Base-by-base conservation (phyloP, 306 rosid genomes). In the Citrullus amarus region DNA sequence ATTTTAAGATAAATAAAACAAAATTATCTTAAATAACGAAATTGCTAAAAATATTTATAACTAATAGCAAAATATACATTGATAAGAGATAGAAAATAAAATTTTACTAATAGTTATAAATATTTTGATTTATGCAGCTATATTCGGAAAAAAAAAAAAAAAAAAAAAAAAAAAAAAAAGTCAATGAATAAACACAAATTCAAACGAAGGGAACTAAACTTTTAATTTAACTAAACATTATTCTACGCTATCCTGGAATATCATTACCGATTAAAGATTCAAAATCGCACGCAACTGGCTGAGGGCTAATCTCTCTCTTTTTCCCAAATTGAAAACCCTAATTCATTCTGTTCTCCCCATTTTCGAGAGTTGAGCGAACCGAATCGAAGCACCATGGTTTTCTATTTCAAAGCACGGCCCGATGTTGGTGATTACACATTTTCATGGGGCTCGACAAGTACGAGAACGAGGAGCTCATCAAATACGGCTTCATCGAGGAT, bases 381-480 rank as follows among this genome's bases (percentile, higher is more conserved):
- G 5, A 53, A 74, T 70, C 76, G 57, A 46, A 74, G 58, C 70
- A 56, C 85, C 73, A 96, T 96, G 99, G 99, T 96, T 44, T 91
- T 90, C 91, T 93, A 93, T 93, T 96, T 96, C 93, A 92, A 96
- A 84, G 96, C 99, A 9, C 98, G 99, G 69, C 90, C 98, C 0
- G 99, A 96, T 84, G 90, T 81, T 9, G 99, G 99, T 51, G 99
- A 96, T 83, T 96, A 68, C 90, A 88, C 94, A 93, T 96, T 83
- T 92, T 96, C 93, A 96, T 96, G 99, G 99, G 99, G 1, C 99
- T 93, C 69, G 99, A 96, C 88, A 96, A 96, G 86, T 79, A 28
- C 87, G 99, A 96, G 93, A 96, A 96, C 73, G 99, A 96, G 88
- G 99, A 96, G 84, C 99, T 96, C 86, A 96, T 96, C 92, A 96